Base-by-base conservation (phyloP, 371 early-diverging fungal species). In the Entomophthora muscae region DNA sequence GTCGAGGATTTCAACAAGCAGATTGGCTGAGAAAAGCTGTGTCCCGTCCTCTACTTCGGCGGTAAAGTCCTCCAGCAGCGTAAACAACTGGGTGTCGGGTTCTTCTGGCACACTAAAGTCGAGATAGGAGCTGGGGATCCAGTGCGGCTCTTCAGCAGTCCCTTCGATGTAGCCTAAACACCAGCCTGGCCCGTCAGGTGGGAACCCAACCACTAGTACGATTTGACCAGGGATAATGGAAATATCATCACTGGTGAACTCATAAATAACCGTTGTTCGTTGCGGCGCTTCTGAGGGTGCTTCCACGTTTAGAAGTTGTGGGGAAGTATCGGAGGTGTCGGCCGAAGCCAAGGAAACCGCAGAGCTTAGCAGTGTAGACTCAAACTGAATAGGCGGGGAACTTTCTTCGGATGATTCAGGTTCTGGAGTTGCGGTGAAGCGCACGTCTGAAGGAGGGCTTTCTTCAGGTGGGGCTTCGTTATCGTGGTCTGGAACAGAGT, bases 111-210 rank as follows among this genome's bases (percentile, higher is more conserved):
- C n/a, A n/a, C n/a, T n/a, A 31, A 58, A 21, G 28, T 58, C 30
- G 7, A 58, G 59, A 22, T 58, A 58, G 17, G 31, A 3, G 31
- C 28, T 58, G n/a, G 59, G 59, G 24, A 58, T 30, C 59, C 59
- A 58, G 7, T 27, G 21, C 21, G 31, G 5, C 3, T 27, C 24
- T 3, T 27, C 31, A 22, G 28, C 30, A 10, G 21, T 5, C 7
- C 30, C 31, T 13, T 58, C 59, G 21, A 31, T 17, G 59, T 58
- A 58, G 21, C 59, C 59, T 7, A 58, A 21, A 22, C 59, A 58
- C 59, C 59, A 58, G 5, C 30, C 59, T 21, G 31, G 26, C 17
- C n/a, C 31, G n/a, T 58, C 59, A 7, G 26, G 7, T 58, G 59
- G 59, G 5, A 30, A 7, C 24, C 28, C 21, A 7, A 30, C 31